Base-by-base conservation (phyloP, 805 yeast species). In the Isabelozyma pseudorhagii region DNA sequence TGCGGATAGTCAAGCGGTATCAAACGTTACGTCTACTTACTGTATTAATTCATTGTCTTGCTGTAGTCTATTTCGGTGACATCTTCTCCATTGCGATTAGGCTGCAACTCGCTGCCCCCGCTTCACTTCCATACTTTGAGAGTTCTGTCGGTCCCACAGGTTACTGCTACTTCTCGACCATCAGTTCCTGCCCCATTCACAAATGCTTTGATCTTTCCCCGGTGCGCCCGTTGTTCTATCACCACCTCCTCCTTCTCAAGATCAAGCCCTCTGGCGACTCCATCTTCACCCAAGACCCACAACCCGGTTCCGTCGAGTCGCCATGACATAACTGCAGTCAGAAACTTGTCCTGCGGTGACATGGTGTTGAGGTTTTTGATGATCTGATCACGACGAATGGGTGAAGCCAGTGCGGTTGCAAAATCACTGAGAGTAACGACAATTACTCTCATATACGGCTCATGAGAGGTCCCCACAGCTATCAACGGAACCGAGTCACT, bases 241-340 rank as follows among this genome's bases (percentile, higher is more conserved):
- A 71, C 54, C 49, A 72, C 45, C 64, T 61, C 15, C 63, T 68
- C 53, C 54, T 60, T 18, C 72, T 79, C 10, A 5, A 84, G 53
- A 55, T 84, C 85, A 8, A 85, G 59, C 0, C 89, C 91, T 42
- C 90, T 61, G 1, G 86, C 58, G 0, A 62, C 51, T 0, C 92
- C 93, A 61, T 85, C 91, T 54, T 86, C 91, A 3, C 90, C 84
- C 45, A 78, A 68, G 0, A 84, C 71, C 89, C 91, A 85, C 1
- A 85, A 47, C 0, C 91, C 92, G 25, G 65, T 57, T 0, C 73
- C 72, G 14, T 66, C 64, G 3, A 49, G 52, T 46, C 80, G 60
- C 83, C 83, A 81, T 8, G 53, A 51, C 3, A 86, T 61, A 11
- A 69, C 56, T 0, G 87, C 77, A 47, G 68, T 75, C 2, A 86